Evolutionary conservation across 2,329 filamentous ascomycete genomes (phyloP).

Genomic region (Fusarium buxicola): DNA sequence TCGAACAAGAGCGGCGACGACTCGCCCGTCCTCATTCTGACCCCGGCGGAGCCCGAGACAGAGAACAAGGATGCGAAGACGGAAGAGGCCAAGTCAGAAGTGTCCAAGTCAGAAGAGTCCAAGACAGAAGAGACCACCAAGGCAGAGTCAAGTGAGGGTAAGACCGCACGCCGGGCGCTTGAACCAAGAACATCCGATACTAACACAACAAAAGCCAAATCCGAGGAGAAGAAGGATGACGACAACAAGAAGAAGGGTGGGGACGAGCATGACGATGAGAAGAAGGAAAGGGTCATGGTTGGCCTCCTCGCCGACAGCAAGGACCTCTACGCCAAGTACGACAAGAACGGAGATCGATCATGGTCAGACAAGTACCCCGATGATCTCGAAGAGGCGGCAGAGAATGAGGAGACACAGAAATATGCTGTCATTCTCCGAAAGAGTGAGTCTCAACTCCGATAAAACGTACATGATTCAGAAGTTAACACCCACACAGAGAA

Average conservation of each 20-base stretch:
- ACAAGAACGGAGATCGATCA: conserved; percentile 61
- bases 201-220: conserved; percentile 18
- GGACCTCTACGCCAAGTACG: conserved; percentile 58
- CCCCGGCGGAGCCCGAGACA: conserved; percentile 35
- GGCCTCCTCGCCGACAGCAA: conserved; percentile 56
- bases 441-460: conserved; percentile 34
- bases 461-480: neutral
- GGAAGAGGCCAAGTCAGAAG: conserved; percentile 24
- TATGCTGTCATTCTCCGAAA: conserved; percentile 72
- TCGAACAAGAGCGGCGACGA: conserved; percentile 40
- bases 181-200: neutral
- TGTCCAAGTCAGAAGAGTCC: conserved; percentile 23
- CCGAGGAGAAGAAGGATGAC: conserved; percentile 15
- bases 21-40: conserved; percentile 38
- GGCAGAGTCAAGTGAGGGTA: conserved; percentile 19
- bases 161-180: neutral
- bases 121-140: conserved; percentile 20
- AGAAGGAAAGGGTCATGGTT: conserved; percentile 41
- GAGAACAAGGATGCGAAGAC: conserved; percentile 27
- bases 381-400: conserved; percentile 66
- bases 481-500: conserved; percentile 38
- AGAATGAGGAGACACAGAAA: conserved; percentile 70
- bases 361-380: conserved; percentile 68
- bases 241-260: neutral
- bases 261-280: conserved; percentile 5